Conservation (phyloP, 495 filamentous ascomycete species). For the Penicillium crystallinum region DNA sequence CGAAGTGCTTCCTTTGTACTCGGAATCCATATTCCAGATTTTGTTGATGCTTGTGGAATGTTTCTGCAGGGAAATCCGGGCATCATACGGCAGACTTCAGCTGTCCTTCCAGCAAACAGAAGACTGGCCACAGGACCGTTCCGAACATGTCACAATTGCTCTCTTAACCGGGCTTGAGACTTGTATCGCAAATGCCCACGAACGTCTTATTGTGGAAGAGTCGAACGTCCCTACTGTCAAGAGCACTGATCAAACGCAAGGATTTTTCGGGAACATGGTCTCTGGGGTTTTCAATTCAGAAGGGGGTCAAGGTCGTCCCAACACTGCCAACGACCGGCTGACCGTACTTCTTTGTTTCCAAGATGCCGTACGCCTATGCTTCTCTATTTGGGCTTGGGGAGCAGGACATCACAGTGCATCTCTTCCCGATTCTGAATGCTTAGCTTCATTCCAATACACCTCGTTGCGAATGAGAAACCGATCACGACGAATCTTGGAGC, state of each 20-base stretch:
- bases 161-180: slow-evolving; percentile 87
- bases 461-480: slow-evolving; percentile 85
- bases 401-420: slow-evolving; percentile 52
- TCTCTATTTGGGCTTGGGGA: slow-evolving; percentile 93
- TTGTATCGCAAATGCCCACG: slow-evolving; percentile 81
- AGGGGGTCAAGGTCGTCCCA: slow-evolving; percentile 63
- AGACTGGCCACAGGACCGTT: slow-evolving; percentile 40
- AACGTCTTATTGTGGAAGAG: slow-evolving; percentile 73
- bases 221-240: slow-evolving; percentile 60
- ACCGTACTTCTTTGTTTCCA: slow-evolving; percentile 96
- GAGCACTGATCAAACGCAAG: slow-evolving; percentile 77
- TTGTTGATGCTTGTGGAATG: slow-evolving; percentile 86
- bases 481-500: slow-evolving; percentile 80
- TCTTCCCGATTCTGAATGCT: slow-evolving; percentile 60
- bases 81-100: slow-evolving; percentile 61
- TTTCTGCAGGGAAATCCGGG: slow-evolving; percentile 68
- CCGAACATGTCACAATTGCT: slow-evolving; percentile 54
- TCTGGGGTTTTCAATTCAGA: slow-evolving; percentile 86
- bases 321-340: slow-evolving; percentile 85
- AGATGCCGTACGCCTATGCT: slow-evolving; percentile 86
- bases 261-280: slow-evolving; percentile 96
- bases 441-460: slow-evolving; percentile 83
- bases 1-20: slow-evolving; percentile 77
- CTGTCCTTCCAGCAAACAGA: slow-evolving; percentile 40
- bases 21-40: slow-evolving; percentile 79